Percentiles rank a stretch among this genome's conserved stretches.
phyloP scores from a whole-genome alignment of 192 early-diverging fungal genomes.

The Umbelopsis sp. region DNA sequence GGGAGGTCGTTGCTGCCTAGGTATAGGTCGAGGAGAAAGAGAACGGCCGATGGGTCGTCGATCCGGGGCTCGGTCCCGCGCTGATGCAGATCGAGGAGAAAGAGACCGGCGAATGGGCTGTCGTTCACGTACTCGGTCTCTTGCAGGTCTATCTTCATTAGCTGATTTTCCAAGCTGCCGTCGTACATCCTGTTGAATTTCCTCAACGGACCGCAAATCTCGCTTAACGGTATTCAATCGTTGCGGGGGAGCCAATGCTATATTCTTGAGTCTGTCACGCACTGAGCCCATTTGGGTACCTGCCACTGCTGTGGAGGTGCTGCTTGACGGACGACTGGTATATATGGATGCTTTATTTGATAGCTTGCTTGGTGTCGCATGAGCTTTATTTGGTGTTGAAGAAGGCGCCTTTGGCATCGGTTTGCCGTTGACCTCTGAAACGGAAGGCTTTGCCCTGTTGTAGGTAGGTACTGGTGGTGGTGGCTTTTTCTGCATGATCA shows the following conservation, averaged over 20 bases:
- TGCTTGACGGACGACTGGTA: background rate
- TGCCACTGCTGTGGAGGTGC: background rate
- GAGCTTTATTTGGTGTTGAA: background rate
- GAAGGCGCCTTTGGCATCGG: background rate
- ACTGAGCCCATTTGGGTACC: background rate
- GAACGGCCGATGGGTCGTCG: background rate
- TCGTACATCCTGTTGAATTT: conserved; percentile 31
- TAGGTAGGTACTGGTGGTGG: background rate
- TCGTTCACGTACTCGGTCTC: background rate
- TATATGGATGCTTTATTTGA: background rate
- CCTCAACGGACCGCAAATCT: conserved; percentile 31
- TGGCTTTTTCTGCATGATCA: background rate
- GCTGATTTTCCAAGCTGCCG: conserved; percentile 8
- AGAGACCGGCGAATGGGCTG: background rate
- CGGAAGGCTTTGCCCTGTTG: background rate
- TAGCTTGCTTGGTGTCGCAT: background rate
- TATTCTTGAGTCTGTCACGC: conserved; percentile 36
- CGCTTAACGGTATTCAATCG: conserved; percentile 23
- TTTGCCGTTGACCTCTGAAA: background rate
- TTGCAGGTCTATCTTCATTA: conserved; percentile 9
- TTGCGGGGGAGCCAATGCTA: conserved; percentile 26
- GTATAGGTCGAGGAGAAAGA: background rate
- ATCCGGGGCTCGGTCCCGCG: background rate
- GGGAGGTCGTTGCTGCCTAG: background rate
- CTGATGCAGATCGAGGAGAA: too few species aligned